Base-by-base conservation (phyloP, 441 rosid species). In the Populus trichocarpa region DNA sequence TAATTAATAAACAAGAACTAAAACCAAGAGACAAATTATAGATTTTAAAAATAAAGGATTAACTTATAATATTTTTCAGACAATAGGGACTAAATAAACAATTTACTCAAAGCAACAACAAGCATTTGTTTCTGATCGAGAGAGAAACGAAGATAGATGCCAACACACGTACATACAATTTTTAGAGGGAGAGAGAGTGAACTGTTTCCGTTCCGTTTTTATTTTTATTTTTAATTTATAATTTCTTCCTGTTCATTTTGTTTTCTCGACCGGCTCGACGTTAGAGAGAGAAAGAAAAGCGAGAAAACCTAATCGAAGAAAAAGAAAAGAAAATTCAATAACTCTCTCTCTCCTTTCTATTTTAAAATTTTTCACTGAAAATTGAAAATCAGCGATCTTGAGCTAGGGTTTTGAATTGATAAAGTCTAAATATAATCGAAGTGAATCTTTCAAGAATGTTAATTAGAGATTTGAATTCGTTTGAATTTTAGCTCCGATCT, bases 401-500 rank as follows among this genome's bases (percentile, higher is more conserved):
- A 79, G 77, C 76, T 86, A 87, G 92, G 91, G 92, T 90, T 87
- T 81, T 32, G 26, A 22, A 75, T 75, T 67, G 36, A 22, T 13
- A 57, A 0, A 6, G 0, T 67, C 28, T 64, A 42, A 69, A 30
- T 30, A 30, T 36, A 59, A 73, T 72, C 74, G 14, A 38, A 30
- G 46, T 73, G 70, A 40, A 61, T 59, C 25, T 28, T 22, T 57
- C 35, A 50, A 78, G 84, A 86, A 87, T 89, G 90, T 77, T 84
- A 86, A 86, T 88, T 80, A 70, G 86, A 75, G 84, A 91, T 83
- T 84, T 82, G 71, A 75, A 79, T 84, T 87, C 50, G 81, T 26
- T 73, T 79, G 76, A 77, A 83, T 88, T 86, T 40, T 74, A 79
- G 86, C 79, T 84, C 79, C 86, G 92, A 91, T 90, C 89, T 86